Base-by-base conservation (phyloP, 148 eudicot species). In the Nepenthes gracilis region DNA sequence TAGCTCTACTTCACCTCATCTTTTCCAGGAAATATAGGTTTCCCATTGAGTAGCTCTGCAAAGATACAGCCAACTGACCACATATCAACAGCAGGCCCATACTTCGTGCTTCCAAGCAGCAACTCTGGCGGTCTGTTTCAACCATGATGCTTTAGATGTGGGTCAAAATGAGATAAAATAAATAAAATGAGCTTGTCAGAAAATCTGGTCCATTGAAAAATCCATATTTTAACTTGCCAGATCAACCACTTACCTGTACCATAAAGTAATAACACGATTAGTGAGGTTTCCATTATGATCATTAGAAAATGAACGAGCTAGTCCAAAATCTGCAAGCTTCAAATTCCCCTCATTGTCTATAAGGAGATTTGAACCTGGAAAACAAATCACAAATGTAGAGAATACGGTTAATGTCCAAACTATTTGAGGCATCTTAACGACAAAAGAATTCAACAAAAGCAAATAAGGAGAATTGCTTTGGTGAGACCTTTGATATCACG, bases 21-120 rank as follows among this genome's bases (percentile, higher is more conserved):
- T 74, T 87, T 83, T 56, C 95, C 97, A 6, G 85, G 80, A 69
- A 91, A 85, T 47, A 91, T 76, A 33, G 89, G 90, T 66, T 85
- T 85, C 48, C 95, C 95, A 63, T 79, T 75, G 53, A 91, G 77
- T 55, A 91, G 91, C 72, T 87, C 97, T 2, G 97, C 97, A 83
- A 91, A 91, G 59, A 87, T 87, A 67, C 97, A 91, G 13, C 97
- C 97, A 67, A 83, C 95, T 47, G 97, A 91, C 97, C 95, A 91
- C 97, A 90, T 85, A 81, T 90, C 97, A 70, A 91, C 97, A 69
- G 97, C 92, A 57, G 95, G 92, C 56, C 97, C 97, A 79, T 91
- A 91, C 73, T 82, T 81, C n/a, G 95, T 91, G 64, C 89, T 76
- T 43, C 97, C 97, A 70, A 91, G 92, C 52, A 91, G 78, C 84